These are phyloP conservation scores for Neurospora intermedia DNA, from an alignment of 495 filamentous ascomycete genomes.

Conservation along the genomic window DNA sequence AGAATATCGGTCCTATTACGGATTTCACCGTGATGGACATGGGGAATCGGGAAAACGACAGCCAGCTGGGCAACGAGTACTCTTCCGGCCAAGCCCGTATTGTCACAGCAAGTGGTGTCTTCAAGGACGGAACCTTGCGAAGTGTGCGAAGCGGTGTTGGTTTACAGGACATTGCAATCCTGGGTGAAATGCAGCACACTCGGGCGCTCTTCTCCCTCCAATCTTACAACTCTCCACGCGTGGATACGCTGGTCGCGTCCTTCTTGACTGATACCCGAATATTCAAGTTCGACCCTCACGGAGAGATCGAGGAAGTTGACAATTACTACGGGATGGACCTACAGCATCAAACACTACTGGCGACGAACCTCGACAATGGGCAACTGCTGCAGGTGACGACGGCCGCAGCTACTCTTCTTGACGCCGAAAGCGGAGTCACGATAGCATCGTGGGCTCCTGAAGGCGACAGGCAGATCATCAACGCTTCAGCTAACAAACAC, in stretches of 20 bases:
- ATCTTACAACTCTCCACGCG: slow-evolving; percentile 34
- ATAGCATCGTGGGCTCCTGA: slow-evolving; percentile 57
- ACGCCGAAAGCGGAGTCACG: slow-evolving; percentile 58
- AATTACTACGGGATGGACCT: slow-evolving; percentile 59
- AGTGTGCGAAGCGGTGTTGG: slow-evolving; percentile 91
- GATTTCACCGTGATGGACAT: slow-evolving; percentile 95
- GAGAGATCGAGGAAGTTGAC: slow-evolving; percentile 78
- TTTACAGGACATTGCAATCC: slow-evolving; percentile 73
- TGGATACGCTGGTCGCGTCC: slow-evolving; percentile 67
- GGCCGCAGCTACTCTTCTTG: slow-evolving; percentile 48
- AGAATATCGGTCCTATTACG: slow-evolving; percentile 81
- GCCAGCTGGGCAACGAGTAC: slow-evolving; percentile 64
- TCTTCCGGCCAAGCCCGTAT: slow-evolving; percentile 92
- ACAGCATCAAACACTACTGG: slow-evolving; percentile 61
- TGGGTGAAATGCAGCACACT: slow-evolving; percentile 71
- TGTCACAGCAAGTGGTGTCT: slow-evolving; percentile 83
- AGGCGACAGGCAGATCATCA: slow-evolving; percentile 53
- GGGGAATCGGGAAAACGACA: slow-evolving; percentile 68
- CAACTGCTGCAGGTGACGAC: slow-evolving; percentile 72
- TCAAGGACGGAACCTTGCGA: slow-evolving; percentile 72
- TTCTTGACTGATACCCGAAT: slow-evolving; percentile 76
- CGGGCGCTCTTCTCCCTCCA: slow-evolving; percentile 50
- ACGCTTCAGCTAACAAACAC: slow-evolving; percentile 61
- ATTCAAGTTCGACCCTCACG: slow-evolving; percentile 63
- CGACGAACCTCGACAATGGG: slow-evolving; percentile 47